Conservation (phyloP, 768 basidiomycete species). For the Collybia mongolica region DNA sequence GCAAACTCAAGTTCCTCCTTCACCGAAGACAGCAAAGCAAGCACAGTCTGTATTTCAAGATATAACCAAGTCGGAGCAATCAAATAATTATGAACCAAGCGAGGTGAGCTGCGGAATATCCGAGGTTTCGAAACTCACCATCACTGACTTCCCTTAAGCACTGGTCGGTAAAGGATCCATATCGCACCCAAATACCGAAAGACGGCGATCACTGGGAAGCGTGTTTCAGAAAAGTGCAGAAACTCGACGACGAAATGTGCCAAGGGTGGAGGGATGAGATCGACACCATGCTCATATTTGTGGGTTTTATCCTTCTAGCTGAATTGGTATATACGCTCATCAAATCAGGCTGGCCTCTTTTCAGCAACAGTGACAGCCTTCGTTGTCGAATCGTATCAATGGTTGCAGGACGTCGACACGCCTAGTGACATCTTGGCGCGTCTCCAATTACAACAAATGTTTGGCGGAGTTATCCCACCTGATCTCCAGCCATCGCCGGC, state of each 20-base stretch:
- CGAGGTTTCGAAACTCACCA: too few species aligned
- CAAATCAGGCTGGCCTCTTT: conserved; percentile 9
- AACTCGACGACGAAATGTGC: conserved; percentile 19
- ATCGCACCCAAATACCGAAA: conserved; percentile 8
- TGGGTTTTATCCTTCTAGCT: conserved; percentile 14
- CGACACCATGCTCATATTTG: conserved; percentile 21
- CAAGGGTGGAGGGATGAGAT: conserved; percentile 22
- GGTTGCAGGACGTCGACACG: conserved; percentile 1
- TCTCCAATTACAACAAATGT: conserved; percentile 15
- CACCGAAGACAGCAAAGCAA: too few species aligned
- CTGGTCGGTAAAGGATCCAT: conserved; percentile 1
- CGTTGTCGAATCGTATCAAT: conserved; percentile 7
- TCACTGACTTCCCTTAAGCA: too few species aligned
- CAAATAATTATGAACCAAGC: too few species aligned
- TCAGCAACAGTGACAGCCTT: conserved; percentile 8
- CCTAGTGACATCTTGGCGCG: conserved; percentile 14
- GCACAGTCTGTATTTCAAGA: too few species aligned
- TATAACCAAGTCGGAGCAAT: too few species aligned
- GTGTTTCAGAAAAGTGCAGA: conserved; percentile 11
- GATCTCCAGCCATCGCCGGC: too few species aligned
- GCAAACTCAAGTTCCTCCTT: too few species aligned
- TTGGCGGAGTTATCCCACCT: too few species aligned
- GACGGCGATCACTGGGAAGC: conserved; percentile 18
- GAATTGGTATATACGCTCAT: too few species aligned
- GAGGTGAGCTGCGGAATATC: too few species aligned